phyloP scores from a whole-genome alignment of 345 rosid species.

The Cochlearia excelsa region DNA sequence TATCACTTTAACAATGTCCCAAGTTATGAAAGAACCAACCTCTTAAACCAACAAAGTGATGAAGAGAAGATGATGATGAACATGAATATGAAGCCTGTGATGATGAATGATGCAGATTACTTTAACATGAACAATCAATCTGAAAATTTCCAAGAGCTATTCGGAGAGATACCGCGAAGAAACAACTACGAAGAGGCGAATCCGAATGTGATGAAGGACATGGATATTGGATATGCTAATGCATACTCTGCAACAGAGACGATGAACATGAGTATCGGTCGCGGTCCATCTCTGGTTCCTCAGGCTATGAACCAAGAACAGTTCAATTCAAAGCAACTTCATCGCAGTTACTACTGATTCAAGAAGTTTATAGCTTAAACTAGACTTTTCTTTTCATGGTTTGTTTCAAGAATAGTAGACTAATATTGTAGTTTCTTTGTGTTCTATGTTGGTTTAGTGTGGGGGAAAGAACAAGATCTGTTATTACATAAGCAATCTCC shows the following conservation, averaged over 20 bases:
- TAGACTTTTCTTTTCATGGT: not conserved
- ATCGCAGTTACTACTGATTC: conserved; percentile 21
- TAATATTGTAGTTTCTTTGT: not conserved
- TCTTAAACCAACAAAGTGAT: not conserved
- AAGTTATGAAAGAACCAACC: conserved; percentile 20
- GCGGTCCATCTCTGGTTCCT: conserved; percentile 20
- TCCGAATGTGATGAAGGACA: conserved; percentile 25
- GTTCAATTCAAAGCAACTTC: conserved; percentile 22
- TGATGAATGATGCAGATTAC: conserved; percentile 28
- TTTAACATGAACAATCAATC: conserved; percentile 25
- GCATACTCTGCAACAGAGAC: conserved; percentile 32
- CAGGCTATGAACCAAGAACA: conserved; percentile 21
- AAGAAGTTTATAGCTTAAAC: not conserved
- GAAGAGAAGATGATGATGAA: conserved; percentile 35
- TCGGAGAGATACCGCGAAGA: not conserved
- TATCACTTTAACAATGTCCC: conserved; percentile 14
- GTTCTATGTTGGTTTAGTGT: conserved; percentile 6
- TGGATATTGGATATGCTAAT: conserved; percentile 31
- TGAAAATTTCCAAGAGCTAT: conserved; percentile 28
- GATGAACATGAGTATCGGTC: conserved; percentile 26
- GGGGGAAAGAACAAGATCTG: not conserved
- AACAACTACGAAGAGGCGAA: conserved; percentile 30
- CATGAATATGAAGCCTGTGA: conserved; percentile 26
- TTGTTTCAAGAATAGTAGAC: conserved; percentile 6
- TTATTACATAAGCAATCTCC: not conserved